These are phyloP conservation scores for Cercospora sesami DNA, from an alignment of 2,329 filamentous ascomycete species.

Conservation along the genomic window DNA sequence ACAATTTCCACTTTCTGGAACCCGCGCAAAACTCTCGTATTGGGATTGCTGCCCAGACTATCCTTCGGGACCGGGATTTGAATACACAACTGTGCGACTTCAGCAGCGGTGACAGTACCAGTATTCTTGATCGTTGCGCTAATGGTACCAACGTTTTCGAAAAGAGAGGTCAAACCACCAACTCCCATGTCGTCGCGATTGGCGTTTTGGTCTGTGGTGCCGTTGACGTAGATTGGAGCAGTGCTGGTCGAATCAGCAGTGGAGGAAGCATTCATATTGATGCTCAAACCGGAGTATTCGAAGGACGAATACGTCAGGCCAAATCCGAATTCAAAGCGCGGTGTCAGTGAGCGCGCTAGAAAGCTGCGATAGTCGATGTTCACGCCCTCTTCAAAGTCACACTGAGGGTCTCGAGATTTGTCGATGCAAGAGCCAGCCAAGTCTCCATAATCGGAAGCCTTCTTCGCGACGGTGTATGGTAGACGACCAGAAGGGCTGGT, in stretches of 20 bases:
- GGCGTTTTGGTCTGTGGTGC: slow-evolving; percentile 34
- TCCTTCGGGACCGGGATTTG: slow-evolving; percentile 43
- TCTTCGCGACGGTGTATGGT: slow-evolving; percentile 62
- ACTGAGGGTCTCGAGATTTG: slow-evolving; percentile 32
- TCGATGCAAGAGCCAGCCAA: slow-evolving; percentile 41
- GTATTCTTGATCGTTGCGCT: slow-evolving; percentile 54
- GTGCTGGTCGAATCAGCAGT: slow-evolving; percentile 25
- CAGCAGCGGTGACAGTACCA: slow-evolving; percentile 50
- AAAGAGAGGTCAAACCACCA: slow-evolving; percentile 43
- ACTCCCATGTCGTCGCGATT: slow-evolving; percentile 28
- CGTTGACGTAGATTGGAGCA: slow-evolving; percentile 33
- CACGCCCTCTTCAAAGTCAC: slow-evolving; percentile 40
- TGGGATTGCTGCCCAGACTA: slow-evolving; percentile 52
- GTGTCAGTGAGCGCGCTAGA: slow-evolving; percentile 34
- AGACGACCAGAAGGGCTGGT: slow-evolving; percentile 59
- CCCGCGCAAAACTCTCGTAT: slow-evolving; percentile 36
- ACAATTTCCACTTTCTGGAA: slow-evolving; percentile 38
- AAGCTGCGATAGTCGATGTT: slow-evolving; percentile 43
- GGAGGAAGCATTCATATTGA: slow-evolving; percentile 33
- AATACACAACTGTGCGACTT: slow-evolving; percentile 54
- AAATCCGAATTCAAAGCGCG: slow-evolving; percentile 41
- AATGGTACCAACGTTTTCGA: slow-evolving; percentile 52
- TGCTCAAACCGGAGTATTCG: slow-evolving; percentile 36
- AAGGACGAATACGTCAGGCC: slow-evolving; percentile 43
- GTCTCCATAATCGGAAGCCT: slow-evolving; percentile 57